Conservation (phyloP, 345 rosid genomes). For the Psidium friedrichsthalianum region DNA sequence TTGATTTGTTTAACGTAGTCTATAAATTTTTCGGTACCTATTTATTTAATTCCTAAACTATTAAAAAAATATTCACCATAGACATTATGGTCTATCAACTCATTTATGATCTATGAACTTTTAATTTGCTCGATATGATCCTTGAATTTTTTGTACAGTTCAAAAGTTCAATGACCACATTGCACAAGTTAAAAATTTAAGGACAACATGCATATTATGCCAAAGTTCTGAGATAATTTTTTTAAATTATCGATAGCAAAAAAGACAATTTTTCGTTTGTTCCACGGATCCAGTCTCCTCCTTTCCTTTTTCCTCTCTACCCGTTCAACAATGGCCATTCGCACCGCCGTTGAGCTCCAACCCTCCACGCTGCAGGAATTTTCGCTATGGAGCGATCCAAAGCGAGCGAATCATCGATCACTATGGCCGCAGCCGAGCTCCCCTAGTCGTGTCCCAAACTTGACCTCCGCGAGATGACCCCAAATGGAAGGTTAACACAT, state of each 20-base stretch:
- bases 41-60: neutral
- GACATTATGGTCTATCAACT: neutral
- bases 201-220: accelerated
- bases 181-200: neutral
- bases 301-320: neutral
- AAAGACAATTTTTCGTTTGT: neutral
- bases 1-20: accelerated
- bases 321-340: accelerated
- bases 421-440: no score
- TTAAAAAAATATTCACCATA: neutral
- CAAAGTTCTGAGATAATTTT: accelerated
- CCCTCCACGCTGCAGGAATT: neutral
- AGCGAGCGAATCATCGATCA: neutral
- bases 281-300: accelerated
- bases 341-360: accelerated
- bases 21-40: no score
- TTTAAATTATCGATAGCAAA: neutral
- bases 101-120: neutral
- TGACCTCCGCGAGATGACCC: no score
- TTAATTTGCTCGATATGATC: accelerated
- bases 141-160: neutral
- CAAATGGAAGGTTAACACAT: no score
- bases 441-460: no score
- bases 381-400: accelerated
- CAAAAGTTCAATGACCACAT: accelerated